A percentile compares a stretch with the other conserved stretches of the same genome.
phyloP scores from a whole-genome alignment of 2,329 filamentous ascomycete species.

The Botryotinia globosa region DNA sequence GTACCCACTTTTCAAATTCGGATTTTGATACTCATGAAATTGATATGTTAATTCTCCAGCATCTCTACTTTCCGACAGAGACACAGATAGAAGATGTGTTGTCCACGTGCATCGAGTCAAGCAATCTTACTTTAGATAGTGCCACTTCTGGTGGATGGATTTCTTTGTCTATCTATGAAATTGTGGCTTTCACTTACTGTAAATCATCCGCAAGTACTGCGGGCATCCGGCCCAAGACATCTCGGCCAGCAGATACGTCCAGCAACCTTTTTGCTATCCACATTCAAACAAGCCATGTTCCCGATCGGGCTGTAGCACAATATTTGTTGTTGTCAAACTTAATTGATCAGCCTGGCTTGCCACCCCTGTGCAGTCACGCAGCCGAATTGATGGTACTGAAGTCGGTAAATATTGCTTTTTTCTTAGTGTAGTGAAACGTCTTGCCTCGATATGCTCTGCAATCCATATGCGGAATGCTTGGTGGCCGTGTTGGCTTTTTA shows the following conservation, averaged over 20 bases:
- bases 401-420: slow-evolving; percentile 30
- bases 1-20: slow-evolving; percentile 17
- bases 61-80: slow-evolving; percentile 14
- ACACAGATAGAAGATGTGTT: slow-evolving; percentile 24
- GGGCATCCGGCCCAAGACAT: slow-evolving; percentile 43
- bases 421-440: slow-evolving; percentile 33
- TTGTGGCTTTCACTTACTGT: slow-evolving; percentile 29
- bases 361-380: slow-evolving; percentile 32
- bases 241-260: slow-evolving; percentile 35
- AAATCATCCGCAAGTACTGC: slow-evolving; percentile 47
- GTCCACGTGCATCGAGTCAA: slow-evolving; percentile 58
- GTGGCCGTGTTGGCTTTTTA: slow-evolving; percentile 29
- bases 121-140: slow-evolving; percentile 37
- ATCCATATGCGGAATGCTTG: slow-evolving; percentile 32
- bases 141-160: slow-evolving; percentile 28
- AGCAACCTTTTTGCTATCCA: slow-evolving; percentile 29
- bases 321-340: slow-evolving; percentile 38
- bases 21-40: slow-evolving; percentile 15
- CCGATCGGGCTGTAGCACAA: slow-evolving; percentile 35
- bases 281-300: slow-evolving; percentile 37
- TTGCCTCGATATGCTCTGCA: slow-evolving; percentile 36
- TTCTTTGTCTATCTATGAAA: slow-evolving; percentile 49
- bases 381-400: slow-evolving; percentile 29
- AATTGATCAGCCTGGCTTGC: slow-evolving; percentile 30
- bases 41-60: slow-evolving; percentile 1